Percentiles rank a stretch among this genome's conserved stretches.
These are phyloP conservation scores for Hypoxylon trugodes DNA, from an alignment of 495 filamentous ascomycete genomes.

Conservation along the genomic window DNA sequence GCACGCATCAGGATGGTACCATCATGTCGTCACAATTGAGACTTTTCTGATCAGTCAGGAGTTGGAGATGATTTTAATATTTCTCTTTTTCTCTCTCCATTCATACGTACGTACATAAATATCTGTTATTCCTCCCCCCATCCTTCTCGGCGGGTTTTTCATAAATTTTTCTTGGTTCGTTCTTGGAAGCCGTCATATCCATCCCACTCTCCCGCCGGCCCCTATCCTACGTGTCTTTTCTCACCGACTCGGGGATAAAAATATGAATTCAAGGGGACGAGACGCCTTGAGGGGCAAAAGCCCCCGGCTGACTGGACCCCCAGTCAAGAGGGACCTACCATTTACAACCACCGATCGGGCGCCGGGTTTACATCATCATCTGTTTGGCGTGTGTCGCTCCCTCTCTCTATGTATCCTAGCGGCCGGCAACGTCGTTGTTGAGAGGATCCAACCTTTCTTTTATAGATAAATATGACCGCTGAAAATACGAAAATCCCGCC, in stretches of 20 bases:
- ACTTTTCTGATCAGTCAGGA: constrained; percentile 10
- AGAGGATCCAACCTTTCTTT: constrained; percentile 6
- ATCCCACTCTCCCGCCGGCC: not conserved
- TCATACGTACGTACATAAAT: constrained; percentile 34
- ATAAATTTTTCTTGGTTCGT: constrained; percentile 25
- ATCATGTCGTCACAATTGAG: constrained; percentile 38
- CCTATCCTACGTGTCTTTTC: not conserved
- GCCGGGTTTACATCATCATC: constrained; percentile 18
- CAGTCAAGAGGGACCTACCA: constrained; percentile 12
- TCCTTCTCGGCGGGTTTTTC: constrained; percentile 15
- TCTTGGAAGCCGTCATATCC: constrained; percentile 23
- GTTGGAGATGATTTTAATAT: not conserved
- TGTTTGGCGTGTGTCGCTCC: constrained; percentile 8
- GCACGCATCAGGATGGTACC: constrained; percentile 31
- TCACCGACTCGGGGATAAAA: constrained; percentile 17
- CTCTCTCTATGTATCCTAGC: no score
- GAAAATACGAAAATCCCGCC: constrained; percentile 9
- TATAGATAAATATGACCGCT: constrained; percentile 14
- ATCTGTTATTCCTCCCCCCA: constrained; percentile 3
- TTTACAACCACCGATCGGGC: constrained; percentile 23
- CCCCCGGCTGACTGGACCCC: no score
- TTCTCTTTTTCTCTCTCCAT: not conserved
- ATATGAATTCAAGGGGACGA: not conserved
- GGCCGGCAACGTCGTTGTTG: no score
- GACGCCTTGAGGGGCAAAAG: not conserved